Evolutionary conservation across 225 moss, liverwort and hornwort genomes (phyloP).

Genomic region (Pseudoscleropodium purum): DNA sequence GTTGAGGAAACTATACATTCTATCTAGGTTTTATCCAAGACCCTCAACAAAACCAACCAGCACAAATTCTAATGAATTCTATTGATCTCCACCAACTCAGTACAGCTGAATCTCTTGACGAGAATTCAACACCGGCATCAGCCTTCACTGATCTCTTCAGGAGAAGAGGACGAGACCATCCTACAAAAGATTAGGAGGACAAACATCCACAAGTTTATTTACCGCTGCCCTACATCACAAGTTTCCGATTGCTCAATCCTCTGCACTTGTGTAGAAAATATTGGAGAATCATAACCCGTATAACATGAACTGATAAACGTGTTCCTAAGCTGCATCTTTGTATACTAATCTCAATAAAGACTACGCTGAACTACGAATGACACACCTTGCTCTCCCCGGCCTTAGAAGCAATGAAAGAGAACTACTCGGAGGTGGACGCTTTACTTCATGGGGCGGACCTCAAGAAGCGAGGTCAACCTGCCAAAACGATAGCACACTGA

Average conservation of each 20-base stretch:
- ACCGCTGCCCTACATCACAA: background rate
- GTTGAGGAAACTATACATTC: background rate
- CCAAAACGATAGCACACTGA: background rate
- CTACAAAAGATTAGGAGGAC: background rate
- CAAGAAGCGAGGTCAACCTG: slow-evolving; percentile 46
- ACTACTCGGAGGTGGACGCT: background rate
- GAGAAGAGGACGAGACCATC: background rate
- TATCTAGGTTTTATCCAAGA: background rate
- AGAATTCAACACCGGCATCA: background rate
- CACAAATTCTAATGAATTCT: background rate
- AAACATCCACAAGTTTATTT: background rate
- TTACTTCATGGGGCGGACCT: slow-evolving; percentile 44
- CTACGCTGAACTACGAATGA: background rate
- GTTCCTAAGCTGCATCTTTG: background rate
- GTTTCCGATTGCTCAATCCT: background rate
- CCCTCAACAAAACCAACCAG: background rate
- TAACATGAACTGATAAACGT: background rate
- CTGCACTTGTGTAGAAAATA: background rate
- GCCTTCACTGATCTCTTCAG: background rate
- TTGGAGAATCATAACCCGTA: background rate
- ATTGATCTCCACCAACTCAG: background rate
- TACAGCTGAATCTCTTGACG: background rate
- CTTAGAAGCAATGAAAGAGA: background rate
- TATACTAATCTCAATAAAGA: background rate
- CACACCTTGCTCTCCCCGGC: background rate